Evolutionary conservation across 2,329 filamentous ascomycete species (phyloP).

Genomic region (Thelonectria discophora): DNA sequence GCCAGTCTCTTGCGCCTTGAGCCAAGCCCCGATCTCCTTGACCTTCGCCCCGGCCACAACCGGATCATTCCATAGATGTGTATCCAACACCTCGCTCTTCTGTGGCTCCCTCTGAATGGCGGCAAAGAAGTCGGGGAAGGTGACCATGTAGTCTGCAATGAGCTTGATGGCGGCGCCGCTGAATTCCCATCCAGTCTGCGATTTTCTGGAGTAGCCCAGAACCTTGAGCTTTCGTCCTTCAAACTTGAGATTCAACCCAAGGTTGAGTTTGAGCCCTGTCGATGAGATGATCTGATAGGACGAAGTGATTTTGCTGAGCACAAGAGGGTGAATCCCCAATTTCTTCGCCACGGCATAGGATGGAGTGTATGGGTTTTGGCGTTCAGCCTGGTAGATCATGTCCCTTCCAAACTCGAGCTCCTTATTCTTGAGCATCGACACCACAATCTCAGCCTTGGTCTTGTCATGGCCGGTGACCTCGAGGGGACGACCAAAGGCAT

Average conservation of each 20-base stretch:
- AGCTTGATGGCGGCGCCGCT: conserved; percentile 83
- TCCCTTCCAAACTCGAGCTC: conserved; percentile 84
- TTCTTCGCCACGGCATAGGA: conserved; percentile 89
- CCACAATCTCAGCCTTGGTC: conserved; percentile 79
- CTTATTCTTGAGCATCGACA: conserved; percentile 75
- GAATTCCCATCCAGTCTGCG: conserved; percentile 92
- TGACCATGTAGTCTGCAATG: conserved; percentile 88
- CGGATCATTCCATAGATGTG: conserved; percentile 82
- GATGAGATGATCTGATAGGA: conserved; percentile 85
- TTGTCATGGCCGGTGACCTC: conserved; percentile 78
- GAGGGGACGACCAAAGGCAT: conserved; percentile 89
- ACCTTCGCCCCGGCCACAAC: conserved; percentile 79
- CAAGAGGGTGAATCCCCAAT: conserved; percentile 82
- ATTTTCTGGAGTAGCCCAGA: conserved; percentile 90
- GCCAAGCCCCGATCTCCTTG: conserved; percentile 93
- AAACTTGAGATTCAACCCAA: conserved; percentile 96
- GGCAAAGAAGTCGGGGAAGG: conserved; percentile 94
- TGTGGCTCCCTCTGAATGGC: conserved; percentile 87
- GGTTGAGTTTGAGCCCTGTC: conserved; percentile 83
- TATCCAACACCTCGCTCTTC: conserved; percentile 83
- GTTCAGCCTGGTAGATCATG: conserved; percentile 76
- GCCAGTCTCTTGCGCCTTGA: conserved; percentile 90
- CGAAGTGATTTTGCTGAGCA: conserved; percentile 94
- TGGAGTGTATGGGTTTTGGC: conserved; percentile 78
- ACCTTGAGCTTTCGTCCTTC: conserved; percentile 96